These are phyloP conservation scores for Umbelopsis ramanniana DNA, from an alignment of 192 early-diverging fungal genomes.

Conservation along the genomic window DNA sequence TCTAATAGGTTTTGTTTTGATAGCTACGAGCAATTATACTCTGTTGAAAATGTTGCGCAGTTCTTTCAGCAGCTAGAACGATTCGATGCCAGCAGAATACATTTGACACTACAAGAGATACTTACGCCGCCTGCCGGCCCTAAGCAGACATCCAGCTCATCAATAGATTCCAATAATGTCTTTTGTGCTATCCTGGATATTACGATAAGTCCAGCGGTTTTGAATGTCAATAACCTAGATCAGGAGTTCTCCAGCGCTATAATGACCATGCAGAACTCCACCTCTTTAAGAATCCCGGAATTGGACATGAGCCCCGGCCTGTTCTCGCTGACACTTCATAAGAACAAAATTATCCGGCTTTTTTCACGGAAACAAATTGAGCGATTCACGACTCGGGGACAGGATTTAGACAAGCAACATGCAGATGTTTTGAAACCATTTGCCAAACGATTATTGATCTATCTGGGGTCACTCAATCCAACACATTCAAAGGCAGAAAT, in stretches of 20 bases:
- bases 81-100: conserved; percentile 25
- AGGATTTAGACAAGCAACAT: neutral
- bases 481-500: conserved; percentile 12
- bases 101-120: neutral
- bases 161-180: neutral
- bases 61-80: conserved; percentile 25
- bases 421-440: neutral
- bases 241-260: conserved; percentile 20
- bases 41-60: conserved; percentile 25
- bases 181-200: conserved; percentile 32
- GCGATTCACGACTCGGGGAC: conserved; percentile 1
- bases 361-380: conserved; percentile 36
- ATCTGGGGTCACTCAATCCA: neutral
- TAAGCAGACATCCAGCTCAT: neutral
- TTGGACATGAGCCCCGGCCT: conserved; percentile 8
- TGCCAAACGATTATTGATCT: neutral
- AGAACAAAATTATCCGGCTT: conserved; percentile 21
- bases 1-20: neutral
- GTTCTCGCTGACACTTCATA: conserved; percentile 21
- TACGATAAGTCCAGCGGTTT: conserved; percentile 16
- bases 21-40: conserved; percentile 28
- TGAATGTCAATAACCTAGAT: neutral
- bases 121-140: neutral
- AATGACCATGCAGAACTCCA: conserved; percentile 26
- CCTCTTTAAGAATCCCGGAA: conserved; percentile 1